Base-by-base conservation (phyloP, 73 alveolate genomes). In the Paramecium tetraurelia region DNA sequence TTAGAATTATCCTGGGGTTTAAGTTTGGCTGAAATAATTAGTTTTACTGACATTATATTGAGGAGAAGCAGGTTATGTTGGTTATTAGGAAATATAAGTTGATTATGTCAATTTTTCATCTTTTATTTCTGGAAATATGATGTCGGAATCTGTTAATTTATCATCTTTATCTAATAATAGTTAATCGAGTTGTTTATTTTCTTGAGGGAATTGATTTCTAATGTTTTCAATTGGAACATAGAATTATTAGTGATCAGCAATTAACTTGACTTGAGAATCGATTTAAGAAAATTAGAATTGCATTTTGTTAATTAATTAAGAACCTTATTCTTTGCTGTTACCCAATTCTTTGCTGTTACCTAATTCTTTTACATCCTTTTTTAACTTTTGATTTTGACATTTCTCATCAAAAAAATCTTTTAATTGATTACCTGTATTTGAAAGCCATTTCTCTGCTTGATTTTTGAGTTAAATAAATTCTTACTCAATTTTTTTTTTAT, bases 31-130 rank as follows among this genome's bases (percentile, higher is more conserved):
- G 27, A 63, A 63, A 63, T 14, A 63, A 24, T 16, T 27, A 27
- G 9, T 33, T 72, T 72, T 72, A 12, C 63, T 48, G 5, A 72
- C 33, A 72, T 72, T 40, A 72, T 72, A 72, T 72, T 33, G 10
- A 36, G 86, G 86, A 9, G 86, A 72, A 2, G 86, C 46, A 16
- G 86, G 86, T 72, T 72, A 36, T 12, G 86, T 72, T 11, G 86
- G 86, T 72, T 72, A 72, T 72, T 72, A 38, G 18, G 86, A 72
- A 63, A 22, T 31, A 7, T 63, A 63, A 21, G 11, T 63, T 3
- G 84, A 63, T 63, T 63, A 24, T 14, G 84, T 63, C 5, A 63
- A 31, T 63, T 63, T 63, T 12, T 63, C 84, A 63, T 63, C 84
- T 27, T 63, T 63, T 7, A 63, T 11, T 27, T 63, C 84, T 12